Evolutionary conservation across 129 eudicot genomes (phyloP), one percentile per base, ranked within the genome.

Genomic region (Flaveria linearis): DNA sequence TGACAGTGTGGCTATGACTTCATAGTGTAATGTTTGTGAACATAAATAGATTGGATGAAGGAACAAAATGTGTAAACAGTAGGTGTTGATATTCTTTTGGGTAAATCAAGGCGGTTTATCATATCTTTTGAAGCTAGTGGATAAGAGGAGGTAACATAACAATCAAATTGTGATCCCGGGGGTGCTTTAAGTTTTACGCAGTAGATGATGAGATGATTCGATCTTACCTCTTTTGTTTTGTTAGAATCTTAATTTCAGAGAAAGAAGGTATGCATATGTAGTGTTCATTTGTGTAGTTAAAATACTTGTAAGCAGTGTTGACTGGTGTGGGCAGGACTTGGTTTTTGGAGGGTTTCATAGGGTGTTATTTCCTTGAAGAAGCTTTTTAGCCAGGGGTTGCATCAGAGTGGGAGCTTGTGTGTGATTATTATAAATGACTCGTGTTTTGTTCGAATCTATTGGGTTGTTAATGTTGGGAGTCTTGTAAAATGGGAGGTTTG

Each of bases 31-130:
- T 9, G n/a, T 45, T 74, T 58, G 55, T 57, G 65, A 36, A 73
- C 30, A 73, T 41, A 22, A 73, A 41, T 50, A 57, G 68, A 57
- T 41, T 73, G 56, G 55, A 73, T 39, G 60, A 58, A 57, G 56
- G 39, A 57, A 58, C 25, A 73, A 22, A 22, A 3, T 42, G 43
- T 57, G 41, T 43, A 14, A 41, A 49, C 47, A 8, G 22, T 16
- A 26, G 41, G 0, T 26, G 12, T 12, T 22, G 41, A 45, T 5
- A 23, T 69, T 22, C 10, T 43, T 33, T 33, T 33, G 39, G 47
- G 47, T 43, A 7, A 6, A 7, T 10, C 10, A 43, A 43, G 12
- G 17, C 4, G 55, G 17, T 50, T 13, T 50, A 15, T 50, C 6
- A 50, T 50, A 9, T 0, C 52, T 67, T 42, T 41, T 11, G 2